Percentiles rank a stretch among this genome's conserved stretches.
phyloP scores from a whole-genome alignment of 306 rosid species.

The Quillaja saponaria region DNA sequence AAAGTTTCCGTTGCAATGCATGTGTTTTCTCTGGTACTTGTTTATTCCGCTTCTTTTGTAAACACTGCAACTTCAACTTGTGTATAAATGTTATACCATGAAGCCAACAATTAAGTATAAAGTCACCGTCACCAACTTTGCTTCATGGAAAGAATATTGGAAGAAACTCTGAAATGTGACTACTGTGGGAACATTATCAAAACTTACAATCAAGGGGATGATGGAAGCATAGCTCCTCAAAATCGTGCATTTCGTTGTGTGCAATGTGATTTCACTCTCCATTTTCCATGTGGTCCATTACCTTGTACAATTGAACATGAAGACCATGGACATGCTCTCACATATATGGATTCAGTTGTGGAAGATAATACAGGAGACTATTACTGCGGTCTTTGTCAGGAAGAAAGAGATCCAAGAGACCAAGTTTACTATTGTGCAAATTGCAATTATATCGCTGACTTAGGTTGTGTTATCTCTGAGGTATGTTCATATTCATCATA shows the following conservation, averaged over 20 bases:
- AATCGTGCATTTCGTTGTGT: neutral
- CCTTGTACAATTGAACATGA: neutral
- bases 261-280: neutral
- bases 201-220: neutral
- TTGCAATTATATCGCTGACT: constrained; percentile 10
- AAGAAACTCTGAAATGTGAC: neutral
- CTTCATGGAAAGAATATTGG: neutral
- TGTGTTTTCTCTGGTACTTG: neutral
- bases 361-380: neutral
- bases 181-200: neutral
- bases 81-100: neutral
- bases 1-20: neutral
- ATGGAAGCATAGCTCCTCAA: neutral
- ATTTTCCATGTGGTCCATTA: constrained; percentile 20
- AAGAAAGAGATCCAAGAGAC: constrained; percentile 1
- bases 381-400: constrained; percentile 8
- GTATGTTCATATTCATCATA: neutral
- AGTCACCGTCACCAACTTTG: neutral
- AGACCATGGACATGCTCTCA: neutral
- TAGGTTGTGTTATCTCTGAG: neutral
- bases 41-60: neutral
- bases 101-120: neutral
- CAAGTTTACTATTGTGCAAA: constrained; percentile 2
- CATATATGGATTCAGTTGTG: neutral
- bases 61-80: neutral